phyloP scores from a whole-genome alignment of 2,329 filamentous ascomycete species.

The Pyricularia sp. region DNA sequence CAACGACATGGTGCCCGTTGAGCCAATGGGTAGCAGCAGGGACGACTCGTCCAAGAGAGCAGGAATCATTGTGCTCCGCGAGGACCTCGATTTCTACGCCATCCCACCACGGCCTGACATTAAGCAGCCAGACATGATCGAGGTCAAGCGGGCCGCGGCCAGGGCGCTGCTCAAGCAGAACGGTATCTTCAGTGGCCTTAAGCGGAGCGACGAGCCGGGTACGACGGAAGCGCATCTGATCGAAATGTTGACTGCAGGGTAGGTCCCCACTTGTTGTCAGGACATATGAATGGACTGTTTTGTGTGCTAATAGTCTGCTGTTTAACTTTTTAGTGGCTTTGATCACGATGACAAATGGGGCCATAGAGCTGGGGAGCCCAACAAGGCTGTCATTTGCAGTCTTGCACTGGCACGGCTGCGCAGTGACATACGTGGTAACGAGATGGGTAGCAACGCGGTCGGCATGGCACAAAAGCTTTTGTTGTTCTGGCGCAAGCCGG shows the following conservation, averaged over 20 bases:
- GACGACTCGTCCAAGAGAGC: constrained; percentile 80
- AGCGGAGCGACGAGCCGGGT: constrained; percentile 88
- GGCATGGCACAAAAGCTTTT: constrained; percentile 98
- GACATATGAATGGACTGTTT: background rate
- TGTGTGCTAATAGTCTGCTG: constrained; percentile 1
- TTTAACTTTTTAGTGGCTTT: constrained; percentile 56
- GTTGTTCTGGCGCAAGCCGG: constrained; percentile 96
- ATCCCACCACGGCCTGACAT: constrained; percentile 83
- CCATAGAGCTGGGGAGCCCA: constrained; percentile 91
- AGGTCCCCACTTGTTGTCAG: constrained; percentile 22
- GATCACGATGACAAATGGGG: constrained; percentile 94
- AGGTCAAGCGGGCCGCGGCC: constrained; percentile 86
- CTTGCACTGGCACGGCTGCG: constrained; percentile 84
- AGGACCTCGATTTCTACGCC: constrained; percentile 94
- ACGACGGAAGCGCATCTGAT: constrained; percentile 97
- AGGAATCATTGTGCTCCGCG: constrained; percentile 90
- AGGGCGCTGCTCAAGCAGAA: constrained; percentile 76
- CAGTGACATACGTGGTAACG: constrained; percentile 77
- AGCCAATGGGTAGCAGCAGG: constrained; percentile 52
- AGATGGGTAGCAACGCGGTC: constrained; percentile 63
- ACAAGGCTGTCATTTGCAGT: constrained; percentile 97
- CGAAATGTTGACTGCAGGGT: constrained; percentile 98
- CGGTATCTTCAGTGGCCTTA: constrained; percentile 90
- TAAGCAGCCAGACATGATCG: constrained; percentile 79
- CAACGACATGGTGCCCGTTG: constrained; percentile 52